Conservation (phyloP, 2,329 filamentous ascomycete species). For the Parascedosporium putredinis region DNA sequence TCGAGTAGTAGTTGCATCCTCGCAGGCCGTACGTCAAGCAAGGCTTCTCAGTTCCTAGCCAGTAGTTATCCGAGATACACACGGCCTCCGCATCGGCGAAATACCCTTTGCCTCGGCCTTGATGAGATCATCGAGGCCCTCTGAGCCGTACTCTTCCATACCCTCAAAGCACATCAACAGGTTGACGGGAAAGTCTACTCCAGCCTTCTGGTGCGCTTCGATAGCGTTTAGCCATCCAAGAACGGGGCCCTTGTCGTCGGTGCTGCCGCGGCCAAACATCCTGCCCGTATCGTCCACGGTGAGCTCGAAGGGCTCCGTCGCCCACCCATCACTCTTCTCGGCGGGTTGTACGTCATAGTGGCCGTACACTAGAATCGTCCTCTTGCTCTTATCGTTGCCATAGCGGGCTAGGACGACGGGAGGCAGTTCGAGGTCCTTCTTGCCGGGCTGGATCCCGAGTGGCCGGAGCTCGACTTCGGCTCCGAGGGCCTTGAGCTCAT, state of each 20-base stretch:
- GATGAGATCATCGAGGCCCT: constrained; percentile 93
- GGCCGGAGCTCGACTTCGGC: constrained; percentile 78
- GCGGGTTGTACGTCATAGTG: constrained; percentile 99
- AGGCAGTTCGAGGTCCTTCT: constrained; percentile 81
- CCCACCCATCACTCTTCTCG: constrained; percentile 87
- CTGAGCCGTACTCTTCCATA: constrained; percentile 98
- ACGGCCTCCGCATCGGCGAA: constrained; percentile 94
- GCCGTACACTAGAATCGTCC: constrained; percentile 91
- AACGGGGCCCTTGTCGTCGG: constrained; percentile 96
- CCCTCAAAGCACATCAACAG: constrained; percentile 99
- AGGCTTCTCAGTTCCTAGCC: constrained; percentile 97
- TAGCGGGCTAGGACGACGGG: constrained; percentile 89
- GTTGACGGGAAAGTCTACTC: constrained; percentile 92
- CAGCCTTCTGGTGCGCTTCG: constrained; percentile 91
- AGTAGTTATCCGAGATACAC: constrained; percentile 99
- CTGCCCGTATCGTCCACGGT: constrained; percentile 80
- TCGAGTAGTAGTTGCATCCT: constrained; percentile 94
- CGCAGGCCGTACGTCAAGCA: constrained; percentile 95
- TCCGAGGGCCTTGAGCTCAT: constrained; percentile 72
- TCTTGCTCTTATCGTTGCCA: constrained; percentile 83
- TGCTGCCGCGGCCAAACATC: constrained; percentile 93
- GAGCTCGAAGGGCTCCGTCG: constrained; percentile 85
- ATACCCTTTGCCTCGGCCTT: constrained; percentile 82
- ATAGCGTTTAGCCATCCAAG: constrained; percentile 97
- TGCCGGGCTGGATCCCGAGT: constrained; percentile 84